A percentile compares a stretch with the other conserved stretches of the same genome.
phyloP scores from a whole-genome alignment of 1,139 yeast genomes.

The Geotrichum reessii region DNA sequence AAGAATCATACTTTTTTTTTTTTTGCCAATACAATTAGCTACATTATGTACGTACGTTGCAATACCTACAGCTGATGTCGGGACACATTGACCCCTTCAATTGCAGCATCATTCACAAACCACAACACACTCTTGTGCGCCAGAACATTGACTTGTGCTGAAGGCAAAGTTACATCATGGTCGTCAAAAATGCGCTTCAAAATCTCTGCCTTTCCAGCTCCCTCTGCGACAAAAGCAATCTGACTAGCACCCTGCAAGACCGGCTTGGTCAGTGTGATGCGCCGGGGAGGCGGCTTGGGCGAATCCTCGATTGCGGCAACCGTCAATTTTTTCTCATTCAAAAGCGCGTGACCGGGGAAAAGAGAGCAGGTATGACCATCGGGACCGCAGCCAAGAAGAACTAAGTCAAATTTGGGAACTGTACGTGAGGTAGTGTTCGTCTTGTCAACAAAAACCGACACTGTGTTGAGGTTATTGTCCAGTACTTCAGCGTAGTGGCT shows the following conservation, averaged over 20 bases:
- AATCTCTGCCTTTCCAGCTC: constrained; percentile 73
- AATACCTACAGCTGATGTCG: constrained; percentile 1
- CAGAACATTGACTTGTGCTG: constrained; percentile 60
- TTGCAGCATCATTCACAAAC: constrained; percentile 62
- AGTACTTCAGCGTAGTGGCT: constrained; percentile 7
- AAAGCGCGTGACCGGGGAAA: constrained; percentile 47
- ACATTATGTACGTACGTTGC: neutral
- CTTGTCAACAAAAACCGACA: constrained; percentile 9
- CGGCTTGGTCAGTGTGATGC: constrained; percentile 67
- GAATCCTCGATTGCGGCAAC: constrained; percentile 52
- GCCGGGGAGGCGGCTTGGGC: constrained; percentile 74
- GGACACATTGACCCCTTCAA: constrained; percentile 47
- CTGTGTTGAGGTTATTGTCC: constrained; percentile 1
- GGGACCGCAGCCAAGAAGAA: constrained; percentile 66
- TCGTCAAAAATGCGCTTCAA: constrained; percentile 65
- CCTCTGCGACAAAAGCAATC: constrained; percentile 84
- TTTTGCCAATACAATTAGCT: neutral
- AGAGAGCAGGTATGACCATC: constrained; percentile 78
- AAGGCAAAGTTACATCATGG: constrained; percentile 47
- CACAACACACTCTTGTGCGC: constrained; percentile 50
- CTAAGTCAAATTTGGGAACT: constrained; percentile 45
- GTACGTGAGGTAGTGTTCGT: constrained; percentile 9
- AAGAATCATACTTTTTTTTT: neutral
- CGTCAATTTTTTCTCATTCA: constrained; percentile 27
- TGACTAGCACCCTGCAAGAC: constrained; percentile 49